Evolutionary conservation across 768 basidiomycete genomes (phyloP).

Genomic region (Trametes maxima): DNA sequence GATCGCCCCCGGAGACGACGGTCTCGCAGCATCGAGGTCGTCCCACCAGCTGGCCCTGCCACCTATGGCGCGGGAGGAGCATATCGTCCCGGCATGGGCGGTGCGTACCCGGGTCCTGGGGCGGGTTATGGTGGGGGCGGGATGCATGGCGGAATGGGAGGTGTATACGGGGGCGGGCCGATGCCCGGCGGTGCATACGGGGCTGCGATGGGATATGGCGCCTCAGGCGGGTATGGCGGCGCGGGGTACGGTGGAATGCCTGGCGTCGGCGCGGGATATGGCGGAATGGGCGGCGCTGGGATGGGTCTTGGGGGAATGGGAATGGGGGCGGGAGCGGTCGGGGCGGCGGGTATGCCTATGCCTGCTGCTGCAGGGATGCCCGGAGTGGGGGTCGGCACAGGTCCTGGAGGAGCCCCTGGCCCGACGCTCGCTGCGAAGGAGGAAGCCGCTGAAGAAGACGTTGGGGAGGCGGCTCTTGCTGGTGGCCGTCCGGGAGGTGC

Average conservation of each 20-base stretch:
- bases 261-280: not conserved
- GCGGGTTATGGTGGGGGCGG: not conserved
- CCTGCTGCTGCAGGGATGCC: not conserved
- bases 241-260: slow-evolving; percentile 6
- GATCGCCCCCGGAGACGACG: not conserved
- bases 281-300: not conserved
- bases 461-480: not conserved
- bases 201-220: not conserved
- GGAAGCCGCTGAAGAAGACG: slow-evolving; percentile 6
- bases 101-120: not conserved
- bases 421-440: slow-evolving; percentile 2
- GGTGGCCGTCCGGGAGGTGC: not conserved
- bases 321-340: not conserved
- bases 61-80: not conserved
- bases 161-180: not conserved
- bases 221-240: slow-evolving; percentile 3
- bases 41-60: not conserved
- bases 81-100: not conserved
- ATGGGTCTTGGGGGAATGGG: not conserved
- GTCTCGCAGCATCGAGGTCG: slow-evolving; percentile 8
- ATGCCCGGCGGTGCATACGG: not conserved
- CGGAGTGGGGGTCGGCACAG: not conserved
- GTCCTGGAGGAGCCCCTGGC: slow-evolving; percentile 5
- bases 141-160: not conserved
- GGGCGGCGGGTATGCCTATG: not conserved